phyloP scores from a whole-genome alignment of 306 rosid genomes.

The Inga laurina region DNA sequence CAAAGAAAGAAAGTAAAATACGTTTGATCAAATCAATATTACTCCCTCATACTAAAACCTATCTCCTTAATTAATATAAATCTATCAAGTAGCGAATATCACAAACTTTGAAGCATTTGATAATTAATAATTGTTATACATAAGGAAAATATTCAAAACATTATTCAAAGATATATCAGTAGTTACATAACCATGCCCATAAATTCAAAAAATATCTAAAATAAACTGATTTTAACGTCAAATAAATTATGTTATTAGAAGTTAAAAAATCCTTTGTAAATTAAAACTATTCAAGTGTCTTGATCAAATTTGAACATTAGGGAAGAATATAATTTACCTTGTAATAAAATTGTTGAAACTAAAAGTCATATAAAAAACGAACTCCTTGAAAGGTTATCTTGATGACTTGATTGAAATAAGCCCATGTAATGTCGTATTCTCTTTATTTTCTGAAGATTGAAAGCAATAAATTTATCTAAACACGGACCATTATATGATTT shows the following conservation, averaged over 20 bases:
- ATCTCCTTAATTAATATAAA: neutral
- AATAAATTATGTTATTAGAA: neutral
- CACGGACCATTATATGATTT: neutral
- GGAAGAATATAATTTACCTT: neutral
- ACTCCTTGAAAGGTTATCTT: neutral
- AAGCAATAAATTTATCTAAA: neutral
- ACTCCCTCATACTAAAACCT: neutral
- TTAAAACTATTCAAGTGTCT: neutral
- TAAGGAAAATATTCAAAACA: neutral
- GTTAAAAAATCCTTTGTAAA: neutral
- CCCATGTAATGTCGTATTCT: neutral
- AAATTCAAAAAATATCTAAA: neutral
- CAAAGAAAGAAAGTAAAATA: too few relatives aligned
- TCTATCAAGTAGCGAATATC: neutral
- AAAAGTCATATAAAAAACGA: neutral
- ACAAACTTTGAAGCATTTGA: neutral
- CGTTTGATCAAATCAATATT: too few relatives aligned
- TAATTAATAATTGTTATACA: neutral
- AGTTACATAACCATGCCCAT: neutral
- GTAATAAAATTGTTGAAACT: neutral
- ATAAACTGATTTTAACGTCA: neutral
- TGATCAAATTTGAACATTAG: neutral
- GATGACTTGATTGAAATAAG: neutral
- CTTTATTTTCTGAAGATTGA: neutral
- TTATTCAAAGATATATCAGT: too few relatives aligned